Evolutionary conservation across 2,329 filamentous ascomycete genomes (phyloP), one percentile per base, ranked within the genome.

Genomic region (Hymenotorrendiella dingleyae): DNA sequence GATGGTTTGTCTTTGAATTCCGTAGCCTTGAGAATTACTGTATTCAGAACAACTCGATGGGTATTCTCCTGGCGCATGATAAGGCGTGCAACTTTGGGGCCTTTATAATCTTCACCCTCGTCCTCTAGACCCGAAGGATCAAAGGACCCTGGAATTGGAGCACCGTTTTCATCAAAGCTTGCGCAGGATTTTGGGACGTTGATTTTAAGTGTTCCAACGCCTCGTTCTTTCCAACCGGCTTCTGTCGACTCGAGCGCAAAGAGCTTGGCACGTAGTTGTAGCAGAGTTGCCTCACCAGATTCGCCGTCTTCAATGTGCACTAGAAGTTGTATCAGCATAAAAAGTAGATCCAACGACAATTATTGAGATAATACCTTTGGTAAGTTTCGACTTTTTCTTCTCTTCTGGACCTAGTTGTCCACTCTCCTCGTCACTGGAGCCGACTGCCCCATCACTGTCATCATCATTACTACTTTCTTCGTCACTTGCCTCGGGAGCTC

Each of bases 1-100:
- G 76, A 79, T 22, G 86, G 81, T 55, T 84, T 84, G 39, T 89
- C 79, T 47, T 88, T 82, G 58, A 94, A 87, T 33, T 80, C 79
- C 76, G 94, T 85, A 4, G 81, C 78, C 44, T 86, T 83, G 46
- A 88, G 77, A 46, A 97, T 73, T 1, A 82, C 79, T 1, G 85
- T 87, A 66, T 97, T 97, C 38, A 97, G 71, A 48, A 95, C 82
- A 41, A 97, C 80, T 17, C 88, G 79, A 57, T 90, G 81, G 1
- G 87, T 93, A 47, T 89, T 88, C 58, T 96, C 90, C 53, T 94
- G 88, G 14, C 91, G 83, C 80, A 96, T 89, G 48, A 97, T 76
- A 52, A 97, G 76, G 30, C 91, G 84, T 19, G 83, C 74, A 43
- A 78, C 46, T 52, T 54, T 69, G 39, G 68, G 64, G 14, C 54